Percentiles rank a stretch among this genome's conserved stretches.
Evolutionary conservation across 2,329 filamentous ascomycete species (phyloP).

Genomic region (Alternaria consortialis): DNA sequence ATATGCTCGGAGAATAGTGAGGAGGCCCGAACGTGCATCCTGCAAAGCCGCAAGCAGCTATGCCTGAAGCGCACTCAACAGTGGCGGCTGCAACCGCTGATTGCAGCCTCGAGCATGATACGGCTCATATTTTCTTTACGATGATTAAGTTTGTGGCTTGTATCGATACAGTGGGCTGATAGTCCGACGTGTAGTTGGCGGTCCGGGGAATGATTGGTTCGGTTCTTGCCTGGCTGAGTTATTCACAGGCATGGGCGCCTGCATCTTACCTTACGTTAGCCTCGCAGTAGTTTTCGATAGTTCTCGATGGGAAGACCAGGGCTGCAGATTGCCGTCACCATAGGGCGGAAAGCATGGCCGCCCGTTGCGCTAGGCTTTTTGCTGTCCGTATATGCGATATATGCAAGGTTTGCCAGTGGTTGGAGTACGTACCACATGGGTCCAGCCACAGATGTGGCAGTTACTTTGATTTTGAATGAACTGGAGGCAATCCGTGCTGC

Average conservation of each 20-base stretch:
- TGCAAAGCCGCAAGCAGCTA: slow-evolving; percentile 14
- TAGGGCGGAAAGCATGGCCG: slow-evolving; percentile 8
- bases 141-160: slow-evolving; percentile 25
- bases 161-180: slow-evolving; percentile 16
- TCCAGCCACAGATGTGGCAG: slow-evolving; percentile 10
- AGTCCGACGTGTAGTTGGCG: background rate
- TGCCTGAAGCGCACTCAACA: slow-evolving; percentile 12
- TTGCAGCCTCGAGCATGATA: slow-evolving; percentile 14
- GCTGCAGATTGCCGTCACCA: slow-evolving; percentile 6
- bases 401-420: slow-evolving; percentile 1
- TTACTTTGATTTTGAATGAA: slow-evolving; percentile 1
- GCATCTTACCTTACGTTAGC: slow-evolving; percentile 11
- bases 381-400: slow-evolving; percentile 5
- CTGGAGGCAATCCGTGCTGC: background rate
- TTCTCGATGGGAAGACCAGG: slow-evolving; percentile 5
- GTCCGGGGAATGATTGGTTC: slow-evolving; percentile 14
- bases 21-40: slow-evolving; percentile 33
- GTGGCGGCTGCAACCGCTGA: slow-evolving; percentile 20
- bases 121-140: slow-evolving; percentile 17
- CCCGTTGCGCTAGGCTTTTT: slow-evolving; percentile 7
- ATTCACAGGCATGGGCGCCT: slow-evolving; percentile 4
- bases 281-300: slow-evolving; percentile 21
- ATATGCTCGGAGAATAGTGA: slow-evolving; percentile 32
- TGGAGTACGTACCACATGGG: background rate
- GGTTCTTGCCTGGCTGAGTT: slow-evolving; percentile 8